A percentile compares a stretch with the other conserved stretches of the same genome.
These are phyloP conservation scores for Starmerella asiatica DNA, from an alignment of 805 yeast species.

Conservation along the genomic window DNA sequence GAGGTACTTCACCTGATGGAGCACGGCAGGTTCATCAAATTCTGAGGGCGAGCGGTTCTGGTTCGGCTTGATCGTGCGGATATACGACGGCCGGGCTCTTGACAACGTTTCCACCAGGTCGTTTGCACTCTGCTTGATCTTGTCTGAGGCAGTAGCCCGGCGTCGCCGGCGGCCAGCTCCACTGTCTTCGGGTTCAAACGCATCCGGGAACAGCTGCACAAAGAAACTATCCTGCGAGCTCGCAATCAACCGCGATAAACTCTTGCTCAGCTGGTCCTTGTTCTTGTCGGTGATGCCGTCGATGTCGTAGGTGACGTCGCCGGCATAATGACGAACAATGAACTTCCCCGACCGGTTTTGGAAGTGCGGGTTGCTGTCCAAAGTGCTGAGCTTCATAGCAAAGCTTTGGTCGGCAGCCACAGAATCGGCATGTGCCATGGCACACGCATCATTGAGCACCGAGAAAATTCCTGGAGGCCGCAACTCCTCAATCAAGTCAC, in stretches of 20 bases:
- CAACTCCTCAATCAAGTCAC: constrained; percentile 85
- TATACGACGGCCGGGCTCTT: constrained; percentile 85
- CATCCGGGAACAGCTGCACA: constrained; percentile 45
- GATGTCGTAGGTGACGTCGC: constrained; percentile 90
- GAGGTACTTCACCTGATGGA: constrained; percentile 89
- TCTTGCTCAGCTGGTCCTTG: constrained; percentile 85
- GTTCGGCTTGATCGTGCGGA: constrained; percentile 94
- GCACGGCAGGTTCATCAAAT: constrained; percentile 74
- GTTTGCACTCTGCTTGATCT: constrained; percentile 84
- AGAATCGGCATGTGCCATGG: constrained; percentile 97
- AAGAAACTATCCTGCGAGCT: constrained; percentile 59
- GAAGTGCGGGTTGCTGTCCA: constrained; percentile 70
- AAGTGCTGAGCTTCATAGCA: constrained; percentile 78
- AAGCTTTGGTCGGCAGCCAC: constrained; percentile 93
- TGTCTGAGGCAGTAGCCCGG: constrained; percentile 94
- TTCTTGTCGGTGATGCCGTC: constrained; percentile 89
- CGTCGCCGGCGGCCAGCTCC: constrained; percentile 40
- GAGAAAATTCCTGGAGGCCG: constrained; percentile 97
- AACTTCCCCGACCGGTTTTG: constrained; percentile 81
- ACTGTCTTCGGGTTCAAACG: constrained; percentile 47
- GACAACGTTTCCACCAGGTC: constrained; percentile 78
- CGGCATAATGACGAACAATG: constrained; percentile 91
- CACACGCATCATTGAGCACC: constrained; percentile 90
- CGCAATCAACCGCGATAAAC: constrained; percentile 63
- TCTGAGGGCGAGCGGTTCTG: constrained; percentile 84